Evolutionary conservation across 805 yeast genomes (phyloP).

Genomic region (Ogataea pilisensis): DNA sequence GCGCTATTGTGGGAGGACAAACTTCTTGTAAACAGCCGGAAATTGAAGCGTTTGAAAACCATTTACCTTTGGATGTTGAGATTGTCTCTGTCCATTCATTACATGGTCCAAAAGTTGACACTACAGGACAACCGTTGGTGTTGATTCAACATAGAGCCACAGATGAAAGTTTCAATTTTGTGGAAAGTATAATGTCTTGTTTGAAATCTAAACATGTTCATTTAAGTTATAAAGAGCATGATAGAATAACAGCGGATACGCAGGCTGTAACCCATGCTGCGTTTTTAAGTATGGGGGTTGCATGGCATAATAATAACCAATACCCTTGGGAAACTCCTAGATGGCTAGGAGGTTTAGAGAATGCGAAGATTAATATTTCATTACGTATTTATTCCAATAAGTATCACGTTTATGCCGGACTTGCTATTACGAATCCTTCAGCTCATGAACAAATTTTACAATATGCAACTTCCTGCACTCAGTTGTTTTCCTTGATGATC

Average conservation of each 20-base stretch:
- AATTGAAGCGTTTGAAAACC: constrained; percentile 74
- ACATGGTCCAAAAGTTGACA: constrained; percentile 89
- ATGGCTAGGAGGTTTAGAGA: constrained; percentile 93
- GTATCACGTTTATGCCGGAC: constrained; percentile 98
- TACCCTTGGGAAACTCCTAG: constrained; percentile 89
- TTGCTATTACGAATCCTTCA: constrained; percentile 92
- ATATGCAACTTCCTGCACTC: constrained; percentile 81
- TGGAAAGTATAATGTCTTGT: constrained; percentile 63
- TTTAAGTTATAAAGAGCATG: constrained; percentile 84
- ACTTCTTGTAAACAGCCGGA: constrained; percentile 94
- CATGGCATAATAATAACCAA: constrained; percentile 79
- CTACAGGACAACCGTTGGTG: constrained; percentile 91
- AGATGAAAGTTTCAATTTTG: constrained; percentile 52
- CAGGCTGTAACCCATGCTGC: constrained; percentile 99
- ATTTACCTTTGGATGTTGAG: constrained; percentile 73
- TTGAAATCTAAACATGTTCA: constrained; percentile 73
- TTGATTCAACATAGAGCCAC: constrained; percentile 70
- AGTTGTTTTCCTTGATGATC: constrained; percentile 78
- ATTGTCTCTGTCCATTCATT: constrained; percentile 86
- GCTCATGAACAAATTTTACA: constrained; percentile 91
- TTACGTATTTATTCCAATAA: constrained; percentile 86
- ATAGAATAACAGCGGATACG: constrained; percentile 93
- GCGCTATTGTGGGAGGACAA: constrained; percentile 96
- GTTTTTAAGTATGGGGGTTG: constrained; percentile 92
- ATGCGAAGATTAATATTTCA: constrained; percentile 92